Conservation (phyloP, 1,139 yeast genomes). For the Saccharomyces hybrid region DNA sequence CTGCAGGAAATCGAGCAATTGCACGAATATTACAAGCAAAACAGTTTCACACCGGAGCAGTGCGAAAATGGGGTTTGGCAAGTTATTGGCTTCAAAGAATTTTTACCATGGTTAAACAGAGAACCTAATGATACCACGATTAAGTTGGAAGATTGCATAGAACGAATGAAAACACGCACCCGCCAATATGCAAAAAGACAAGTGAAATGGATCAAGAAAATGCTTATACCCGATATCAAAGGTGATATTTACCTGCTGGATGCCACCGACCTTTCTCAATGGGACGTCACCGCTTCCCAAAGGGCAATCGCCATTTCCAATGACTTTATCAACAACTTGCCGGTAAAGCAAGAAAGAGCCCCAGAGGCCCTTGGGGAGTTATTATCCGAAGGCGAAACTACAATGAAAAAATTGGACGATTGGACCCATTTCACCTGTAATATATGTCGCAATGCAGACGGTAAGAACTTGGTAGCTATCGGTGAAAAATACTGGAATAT, state of each 20-base stretch:
- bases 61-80: constrained; percentile 83
- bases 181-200: constrained; percentile 84
- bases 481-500: constrained; percentile 67
- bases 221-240: constrained; percentile 61
- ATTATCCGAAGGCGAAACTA: constrained; percentile 21
- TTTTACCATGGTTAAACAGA: constrained; percentile 63
- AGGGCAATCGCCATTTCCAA: constrained; percentile 49
- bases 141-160: constrained; percentile 45
- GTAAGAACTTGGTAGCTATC: constrained; percentile 54
- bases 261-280: constrained; percentile 59
- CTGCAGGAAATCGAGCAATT: constrained; percentile 58
- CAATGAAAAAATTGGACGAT: constrained; percentile 31
- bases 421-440: constrained; percentile 72
- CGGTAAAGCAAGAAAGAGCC: constrained; percentile 31
- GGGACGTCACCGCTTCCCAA: constrained; percentile 51
- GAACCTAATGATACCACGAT: constrained; percentile 15
- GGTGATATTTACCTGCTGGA: constrained; percentile 64
- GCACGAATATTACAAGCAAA: constrained; percentile 37
- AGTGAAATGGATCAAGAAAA: constrained; percentile 83
- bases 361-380: constrained; percentile 40
- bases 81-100: constrained; percentile 92
- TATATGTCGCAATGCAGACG: constrained; percentile 52
- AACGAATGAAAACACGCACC: constrained; percentile 79
- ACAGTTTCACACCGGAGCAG: constrained; percentile 32
- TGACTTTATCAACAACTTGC: constrained; percentile 33